A percentile compares a stretch with the other conserved stretches of the same genome.
These are phyloP conservation scores for Candida lessepsii DNA, from an alignment of 805 yeast species.

Conservation along the genomic window DNA sequence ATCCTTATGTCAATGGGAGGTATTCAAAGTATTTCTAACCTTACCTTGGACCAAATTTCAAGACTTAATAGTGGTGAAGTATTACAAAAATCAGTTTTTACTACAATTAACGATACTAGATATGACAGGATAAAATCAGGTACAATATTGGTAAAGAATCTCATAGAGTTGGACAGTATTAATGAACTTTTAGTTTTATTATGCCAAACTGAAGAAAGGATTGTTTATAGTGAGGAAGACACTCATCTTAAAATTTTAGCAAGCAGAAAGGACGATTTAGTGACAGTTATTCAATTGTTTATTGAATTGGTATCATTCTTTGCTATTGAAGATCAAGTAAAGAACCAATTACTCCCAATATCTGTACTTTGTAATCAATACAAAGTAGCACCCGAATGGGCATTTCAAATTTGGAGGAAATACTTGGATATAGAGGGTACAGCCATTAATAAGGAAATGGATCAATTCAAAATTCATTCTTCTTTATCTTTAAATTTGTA, in stretches of 20 bases:
- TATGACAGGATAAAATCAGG: conserved; percentile 49
- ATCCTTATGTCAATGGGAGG: conserved; percentile 76
- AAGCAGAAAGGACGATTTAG: conserved; percentile 68
- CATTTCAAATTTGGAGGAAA: conserved; percentile 75
- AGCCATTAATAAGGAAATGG: not conserved
- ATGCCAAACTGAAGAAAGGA: conserved; percentile 44
- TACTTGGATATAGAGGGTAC: conserved; percentile 26
- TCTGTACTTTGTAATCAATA: conserved; percentile 41
- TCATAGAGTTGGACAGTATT: conserved; percentile 44
- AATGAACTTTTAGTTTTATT: conserved; percentile 69
- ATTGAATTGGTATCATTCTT: conserved; percentile 57
- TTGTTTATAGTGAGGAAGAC: conserved; percentile 32
- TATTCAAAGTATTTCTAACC: conserved; percentile 63
- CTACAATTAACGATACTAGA: conserved; percentile 60
- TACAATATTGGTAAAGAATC: conserved; percentile 43
- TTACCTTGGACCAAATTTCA: conserved; percentile 63
- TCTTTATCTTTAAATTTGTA: conserved; percentile 45
- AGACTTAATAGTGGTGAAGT: conserved; percentile 63
- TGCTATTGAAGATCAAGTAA: conserved; percentile 27
- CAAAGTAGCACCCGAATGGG: conserved; percentile 57
- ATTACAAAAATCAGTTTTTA: conserved; percentile 54
- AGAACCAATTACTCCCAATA: conserved; percentile 26
- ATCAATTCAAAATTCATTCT: not conserved
- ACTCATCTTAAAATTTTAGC: conserved; percentile 71
- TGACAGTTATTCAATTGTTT: conserved; percentile 61